These are phyloP conservation scores for Zygoascus meyerae DNA, from an alignment of 1,139 yeast species.

Conservation along the genomic window DNA sequence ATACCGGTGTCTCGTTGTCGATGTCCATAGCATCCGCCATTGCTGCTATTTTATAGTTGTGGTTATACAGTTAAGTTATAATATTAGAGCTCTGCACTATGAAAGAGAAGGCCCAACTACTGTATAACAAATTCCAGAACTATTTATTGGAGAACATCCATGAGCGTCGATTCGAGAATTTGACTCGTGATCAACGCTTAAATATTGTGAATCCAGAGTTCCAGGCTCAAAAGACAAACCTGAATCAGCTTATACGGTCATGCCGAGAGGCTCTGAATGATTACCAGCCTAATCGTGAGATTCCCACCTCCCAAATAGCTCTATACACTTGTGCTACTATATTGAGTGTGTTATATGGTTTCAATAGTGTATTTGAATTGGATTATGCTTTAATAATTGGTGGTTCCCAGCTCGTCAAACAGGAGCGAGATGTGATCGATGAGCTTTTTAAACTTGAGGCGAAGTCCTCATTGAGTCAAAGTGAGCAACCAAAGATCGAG, in stretches of 20 bases:
- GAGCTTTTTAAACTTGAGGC: conserved; percentile 3
- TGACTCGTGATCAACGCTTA: neutral
- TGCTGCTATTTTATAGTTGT: neutral
- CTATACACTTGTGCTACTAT: conserved; percentile 11
- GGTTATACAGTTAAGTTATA: neutral
- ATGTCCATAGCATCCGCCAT: conserved; percentile 21
- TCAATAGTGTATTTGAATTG: neutral
- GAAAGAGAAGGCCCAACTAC: neutral
- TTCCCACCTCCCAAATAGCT: conserved; percentile 11
- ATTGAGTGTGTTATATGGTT: conserved; percentile 7
- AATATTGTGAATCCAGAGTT: conserved; percentile 1
- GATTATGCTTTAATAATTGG: conserved; percentile 14
- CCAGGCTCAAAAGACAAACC: neutral
- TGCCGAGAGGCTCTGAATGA: conserved; percentile 3
- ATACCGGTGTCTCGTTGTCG: conserved; percentile 12
- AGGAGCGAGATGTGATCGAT: conserved; percentile 11
- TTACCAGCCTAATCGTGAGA: conserved; percentile 6
- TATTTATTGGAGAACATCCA: conserved; percentile 1
- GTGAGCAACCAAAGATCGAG: neutral
- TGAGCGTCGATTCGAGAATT: neutral
- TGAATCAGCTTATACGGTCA: neutral
- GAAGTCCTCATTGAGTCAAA: neutral
- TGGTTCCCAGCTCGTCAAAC: conserved; percentile 10
- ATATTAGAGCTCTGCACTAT: neutral
- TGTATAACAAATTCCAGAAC: conserved; percentile 3